phyloP scores from a whole-genome alignment of 2,329 filamentous ascomycete species.

The Parastagonospora nodorum region DNA sequence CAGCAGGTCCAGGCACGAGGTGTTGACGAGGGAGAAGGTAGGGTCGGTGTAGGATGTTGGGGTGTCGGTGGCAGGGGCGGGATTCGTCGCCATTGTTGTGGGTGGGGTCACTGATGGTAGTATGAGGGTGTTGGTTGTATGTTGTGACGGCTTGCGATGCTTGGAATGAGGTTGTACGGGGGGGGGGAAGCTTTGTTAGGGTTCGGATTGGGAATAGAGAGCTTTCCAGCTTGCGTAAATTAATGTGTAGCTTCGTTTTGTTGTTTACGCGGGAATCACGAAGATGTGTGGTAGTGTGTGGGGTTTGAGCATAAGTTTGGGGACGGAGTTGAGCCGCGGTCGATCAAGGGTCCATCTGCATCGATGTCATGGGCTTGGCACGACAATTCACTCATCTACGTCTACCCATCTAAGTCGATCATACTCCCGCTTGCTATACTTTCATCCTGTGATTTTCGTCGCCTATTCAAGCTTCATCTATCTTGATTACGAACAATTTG shows the following conservation, averaged over 20 bases:
- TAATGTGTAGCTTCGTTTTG: no score
- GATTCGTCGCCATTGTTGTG: neutral
- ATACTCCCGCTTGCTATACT: no score
- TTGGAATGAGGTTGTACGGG: neutral
- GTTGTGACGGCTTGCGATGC: neutral
- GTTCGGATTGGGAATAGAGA: no score
- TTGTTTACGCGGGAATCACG: no score
- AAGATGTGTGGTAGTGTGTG: no score
- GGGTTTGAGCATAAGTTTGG: no score
- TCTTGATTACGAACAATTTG: no score
- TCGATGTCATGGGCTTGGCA: neutral
- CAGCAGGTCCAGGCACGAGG: constrained; percentile 89
- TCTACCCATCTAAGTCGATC: neutral
- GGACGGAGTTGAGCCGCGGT: constrained; percentile 1
- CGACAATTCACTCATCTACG: neutral
- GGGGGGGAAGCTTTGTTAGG: neutral
- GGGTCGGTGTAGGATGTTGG: constrained; percentile 65
- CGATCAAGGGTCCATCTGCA: neutral
- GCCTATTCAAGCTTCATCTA: no score
- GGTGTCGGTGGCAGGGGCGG: constrained; percentile 15
- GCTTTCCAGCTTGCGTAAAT: no score
- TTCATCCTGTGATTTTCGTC: no score
- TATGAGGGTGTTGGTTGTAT: neutral
- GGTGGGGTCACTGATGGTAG: no score
- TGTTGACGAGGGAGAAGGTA: constrained; percentile 74